Percentiles rank a stretch among this genome's conserved stretches.
Conservation (phyloP, 345 rosid genomes). For the Euclidium syriacum region DNA sequence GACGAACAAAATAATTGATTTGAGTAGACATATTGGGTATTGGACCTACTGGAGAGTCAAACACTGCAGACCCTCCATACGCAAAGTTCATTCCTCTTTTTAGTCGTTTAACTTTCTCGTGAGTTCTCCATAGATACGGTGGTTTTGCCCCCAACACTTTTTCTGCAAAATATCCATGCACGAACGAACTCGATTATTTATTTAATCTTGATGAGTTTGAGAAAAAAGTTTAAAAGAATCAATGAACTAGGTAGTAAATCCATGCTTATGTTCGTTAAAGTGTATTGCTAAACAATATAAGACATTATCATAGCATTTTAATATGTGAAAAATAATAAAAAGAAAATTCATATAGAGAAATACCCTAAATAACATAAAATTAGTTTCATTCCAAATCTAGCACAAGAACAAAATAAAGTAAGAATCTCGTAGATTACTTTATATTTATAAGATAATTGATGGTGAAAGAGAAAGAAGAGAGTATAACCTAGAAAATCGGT, state of each 20-base stretch:
- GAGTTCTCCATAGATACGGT: conserved; percentile 47
- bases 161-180: conserved; percentile 25
- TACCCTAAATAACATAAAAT: no score
- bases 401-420: not conserved
- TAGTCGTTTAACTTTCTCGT: not conserved
- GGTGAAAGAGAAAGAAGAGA: not conserved
- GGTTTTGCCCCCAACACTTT: conserved; percentile 38
- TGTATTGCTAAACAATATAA: no score
- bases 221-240: no score
- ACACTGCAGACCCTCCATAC: conserved; percentile 64
- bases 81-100: conserved; percentile 67
- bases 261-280: no score
- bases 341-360: no score
- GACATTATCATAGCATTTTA: no score
- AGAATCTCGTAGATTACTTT: not conserved
- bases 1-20: conserved; percentile 36
- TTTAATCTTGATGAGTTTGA: not conserved
- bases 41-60: conserved; percentile 7
- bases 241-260: no score
- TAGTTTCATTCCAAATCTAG: no score
- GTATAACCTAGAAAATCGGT: conserved; percentile 41
- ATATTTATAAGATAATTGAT: not conserved
- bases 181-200: not conserved
- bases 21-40: conserved; percentile 60
- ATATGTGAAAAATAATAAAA: no score